phyloP scores from a whole-genome alignment of 192 early-diverging fungal genomes.

The Coemansia sp. region DNA sequence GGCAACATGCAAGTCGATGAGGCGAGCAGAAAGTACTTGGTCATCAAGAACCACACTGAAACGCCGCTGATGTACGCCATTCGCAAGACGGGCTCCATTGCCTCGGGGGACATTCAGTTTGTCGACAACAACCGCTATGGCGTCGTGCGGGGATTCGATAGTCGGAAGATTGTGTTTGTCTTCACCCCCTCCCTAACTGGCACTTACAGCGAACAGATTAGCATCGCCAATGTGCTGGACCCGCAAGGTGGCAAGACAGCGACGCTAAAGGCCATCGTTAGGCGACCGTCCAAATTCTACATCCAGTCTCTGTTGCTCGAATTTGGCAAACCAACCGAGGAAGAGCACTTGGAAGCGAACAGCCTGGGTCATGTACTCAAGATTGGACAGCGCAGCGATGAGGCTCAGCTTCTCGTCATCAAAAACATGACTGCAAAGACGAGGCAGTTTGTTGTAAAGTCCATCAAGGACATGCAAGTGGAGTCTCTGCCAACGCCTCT shows the following conservation, averaged over 20 bases:
- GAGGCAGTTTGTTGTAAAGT: conserved; percentile 63
- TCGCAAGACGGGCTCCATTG: conserved; percentile 92
- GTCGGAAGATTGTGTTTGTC: conserved; percentile 89
- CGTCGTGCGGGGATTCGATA: conserved; percentile 87
- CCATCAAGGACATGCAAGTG: conserved; percentile 4
- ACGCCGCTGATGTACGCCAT: conserved; percentile 89
- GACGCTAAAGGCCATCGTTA: conserved; percentile 88
- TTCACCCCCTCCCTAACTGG: conserved; percentile 93
- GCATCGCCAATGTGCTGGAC: conserved; percentile 89
- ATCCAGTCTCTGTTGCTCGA: conserved; percentile 73
- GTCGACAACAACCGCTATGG: conserved; percentile 80
- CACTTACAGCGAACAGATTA: conserved; percentile 80
- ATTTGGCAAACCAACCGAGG: conserved; percentile 61
- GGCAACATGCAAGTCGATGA: conserved; percentile 88
- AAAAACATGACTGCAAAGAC: conserved; percentile 84
- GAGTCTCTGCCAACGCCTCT: neutral
- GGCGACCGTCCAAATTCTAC: conserved; percentile 85
- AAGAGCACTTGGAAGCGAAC: neutral
- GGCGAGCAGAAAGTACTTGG: conserved; percentile 75
- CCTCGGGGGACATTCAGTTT: conserved; percentile 82
- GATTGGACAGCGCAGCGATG: conserved; percentile 58
- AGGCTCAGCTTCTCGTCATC: conserved; percentile 68
- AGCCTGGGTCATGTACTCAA: conserved; percentile 43
- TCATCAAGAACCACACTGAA: conserved; percentile 91
- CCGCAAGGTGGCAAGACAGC: conserved; percentile 76